Conservation (phyloP, 441 rosid species). For the Viola pubescens region DNA sequence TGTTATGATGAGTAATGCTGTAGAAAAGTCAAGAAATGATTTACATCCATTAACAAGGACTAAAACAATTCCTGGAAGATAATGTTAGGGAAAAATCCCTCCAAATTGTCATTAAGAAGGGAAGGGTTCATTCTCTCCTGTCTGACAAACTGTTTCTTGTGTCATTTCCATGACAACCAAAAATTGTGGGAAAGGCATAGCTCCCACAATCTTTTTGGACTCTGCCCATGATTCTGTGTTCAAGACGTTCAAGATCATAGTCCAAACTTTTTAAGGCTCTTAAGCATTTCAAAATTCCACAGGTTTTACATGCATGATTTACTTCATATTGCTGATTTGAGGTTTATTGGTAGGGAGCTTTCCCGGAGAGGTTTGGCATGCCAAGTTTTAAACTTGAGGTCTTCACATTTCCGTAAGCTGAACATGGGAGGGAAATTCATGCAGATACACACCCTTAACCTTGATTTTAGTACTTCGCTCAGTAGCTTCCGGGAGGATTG, state of each 20-base stretch:
- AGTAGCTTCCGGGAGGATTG: slow-evolving; percentile 72
- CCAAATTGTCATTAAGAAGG: no score
- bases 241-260: neutral
- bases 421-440: slow-evolving; percentile 67
- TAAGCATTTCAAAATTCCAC: neutral
- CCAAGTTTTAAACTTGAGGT: slow-evolving; percentile 59
- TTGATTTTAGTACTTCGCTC: slow-evolving; percentile 57
- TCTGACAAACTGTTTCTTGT: neutral
- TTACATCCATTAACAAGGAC: neutral
- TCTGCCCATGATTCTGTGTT: neutral
- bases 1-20: neutral
- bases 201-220: neutral
- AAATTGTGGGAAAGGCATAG: neutral
- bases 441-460: slow-evolving; percentile 54
- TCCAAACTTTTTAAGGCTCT: neutral
- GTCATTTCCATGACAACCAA: neutral
- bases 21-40: neutral
- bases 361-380: slow-evolving; percentile 65
- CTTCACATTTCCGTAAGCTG: slow-evolving; percentile 56
- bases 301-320: neutral
- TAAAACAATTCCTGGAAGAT: neutral
- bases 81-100: no score
- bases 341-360: slow-evolving; percentile 47
- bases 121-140: no score
- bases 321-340: slow-evolving; percentile 16